A percentile compares a stretch with the other conserved stretches of the same genome.
Evolutionary conservation across 345 rosid genomes (phyloP).

Genomic region (Eucalyptus paniculata): DNA sequence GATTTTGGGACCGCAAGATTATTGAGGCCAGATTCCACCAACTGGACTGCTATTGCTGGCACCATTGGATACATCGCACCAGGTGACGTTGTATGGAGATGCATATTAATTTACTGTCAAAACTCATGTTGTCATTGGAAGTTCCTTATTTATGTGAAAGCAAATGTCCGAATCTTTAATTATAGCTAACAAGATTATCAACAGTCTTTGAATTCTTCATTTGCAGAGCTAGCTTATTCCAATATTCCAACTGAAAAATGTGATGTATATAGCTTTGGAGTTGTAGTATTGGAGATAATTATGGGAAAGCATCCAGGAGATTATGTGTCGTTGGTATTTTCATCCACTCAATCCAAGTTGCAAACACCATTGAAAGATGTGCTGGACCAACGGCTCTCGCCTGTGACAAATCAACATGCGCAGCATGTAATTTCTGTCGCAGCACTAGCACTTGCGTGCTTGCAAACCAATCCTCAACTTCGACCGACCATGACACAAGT

Average conservation of each 20-base stretch:
- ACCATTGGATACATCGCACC: conserved; percentile 9
- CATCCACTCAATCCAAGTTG: background rate
- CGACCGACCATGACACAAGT: background rate
- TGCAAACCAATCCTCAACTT: background rate
- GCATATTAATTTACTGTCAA: too few species aligned
- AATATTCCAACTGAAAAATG: too few species aligned
- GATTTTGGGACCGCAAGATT: background rate
- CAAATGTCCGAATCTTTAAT: too few species aligned
- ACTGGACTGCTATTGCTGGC: background rate
- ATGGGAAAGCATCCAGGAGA: too few species aligned
- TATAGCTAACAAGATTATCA: too few species aligned
- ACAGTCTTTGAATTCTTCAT: too few species aligned
- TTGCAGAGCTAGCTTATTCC: background rate
- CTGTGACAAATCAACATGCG: background rate
- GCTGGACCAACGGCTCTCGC: background rate
- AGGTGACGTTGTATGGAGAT: background rate
- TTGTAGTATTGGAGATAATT: too few species aligned
- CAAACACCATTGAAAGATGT: background rate
- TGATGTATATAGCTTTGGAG: too few species aligned
- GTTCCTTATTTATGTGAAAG: too few species aligned
- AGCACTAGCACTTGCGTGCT: background rate
- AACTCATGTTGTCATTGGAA: too few species aligned
- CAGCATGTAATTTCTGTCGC: background rate
- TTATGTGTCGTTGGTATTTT: background rate
- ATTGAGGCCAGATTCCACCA: background rate